Base-by-base conservation (phyloP, 2,329 filamentous ascomycete genomes). In the Diaporthe sp. region DNA sequence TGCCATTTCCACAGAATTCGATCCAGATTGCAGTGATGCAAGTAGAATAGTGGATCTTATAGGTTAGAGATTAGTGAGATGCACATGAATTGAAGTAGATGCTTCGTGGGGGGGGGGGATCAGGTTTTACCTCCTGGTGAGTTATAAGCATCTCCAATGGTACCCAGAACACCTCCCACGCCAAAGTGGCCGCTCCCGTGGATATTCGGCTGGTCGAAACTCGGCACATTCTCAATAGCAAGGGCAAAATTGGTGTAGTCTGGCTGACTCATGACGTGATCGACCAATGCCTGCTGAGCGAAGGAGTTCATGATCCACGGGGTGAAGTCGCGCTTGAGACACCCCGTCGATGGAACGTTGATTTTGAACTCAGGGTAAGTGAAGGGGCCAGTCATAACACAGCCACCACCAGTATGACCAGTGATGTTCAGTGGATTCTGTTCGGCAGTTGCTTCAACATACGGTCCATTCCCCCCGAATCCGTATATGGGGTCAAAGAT, bases 181-280 rank as follows among this genome's bases (percentile, higher is more conserved):
- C 61, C 61, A n/a, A 65, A 65, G 17, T 65, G 61, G 2, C 61
- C 61, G 42, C 61, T 65, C 17, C 61, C 61, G 15, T 65, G 61
- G 19, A 65, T 65, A 13, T 65, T 65, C 12, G 61, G 61, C 28
- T 49, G 61, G 28, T 34, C 42, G 4, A 65, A 65, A 8, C 25
- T 46, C 9, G 25, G 61, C 10, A 65, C 25, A 6, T 34, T 49
- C 42, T 65, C 61, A 22, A 65, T 34, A 17, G 61, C 61, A 13
- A 34, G 34, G 3, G 42, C 61, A 10, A 65, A 65, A 28, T 28
- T 65, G 42, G 42, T 34, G 25, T 65, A 65, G 61, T 49, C 61
- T 4, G 61, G 42, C 4, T 49, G 61, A 9, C 28, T n/a, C 25
- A 34, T 5, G 2, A 65, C 61, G 6, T 49, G 28, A 31, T 65